Base-by-base conservation (phyloP, 2,329 filamentous ascomycete species). In the Myotisia sp. region DNA sequence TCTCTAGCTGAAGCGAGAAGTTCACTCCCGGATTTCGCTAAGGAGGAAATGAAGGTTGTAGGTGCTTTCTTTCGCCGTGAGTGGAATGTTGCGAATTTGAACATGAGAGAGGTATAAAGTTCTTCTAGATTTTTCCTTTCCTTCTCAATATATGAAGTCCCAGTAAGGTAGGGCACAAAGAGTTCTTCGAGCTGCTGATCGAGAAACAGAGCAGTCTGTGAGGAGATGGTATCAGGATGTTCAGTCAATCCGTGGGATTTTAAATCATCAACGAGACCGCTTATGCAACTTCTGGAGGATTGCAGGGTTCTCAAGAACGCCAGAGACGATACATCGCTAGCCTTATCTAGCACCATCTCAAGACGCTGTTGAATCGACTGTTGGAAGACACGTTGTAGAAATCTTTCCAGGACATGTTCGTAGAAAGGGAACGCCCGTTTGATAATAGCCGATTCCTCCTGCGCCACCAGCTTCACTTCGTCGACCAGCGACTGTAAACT, bases 61-160 rank as follows among this genome's bases (percentile, higher is more conserved):
- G 86, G 80, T 17, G 79, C 76, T 65, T 92, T 94, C 56, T 92
- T 87, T 42, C 84, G 70, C 34, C 64, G 60, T 20, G 59, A 56
- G 55, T 98, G 90, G 52, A 87, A 95, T n/a, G 92, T 79, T 10
- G 84, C 92, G 51, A 90, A 98, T 48, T 92, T 92, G 71, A 98
- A 93, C 3, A 95, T 70, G 35, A 98, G 62, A 0, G 90, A 93
- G 36, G 84, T 87, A 59, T 92, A 85, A 43, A 86, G 60, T 52
- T 87, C 82, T 50, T 86, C 81, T 31, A 90, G 58, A 38, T 71
- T 76, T 42, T 66, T 67, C 52, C 71, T 75, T 47, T 77, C 73
- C 31, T 71, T 63, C 49, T 77, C 73, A 42, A 76, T 74, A 45
- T 77, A 78, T 7, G 71, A 73, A 1, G 71, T 70, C 4, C 74